Conservation (phyloP, 2,329 filamentous ascomycete species). For the Penicillium sumatraense region DNA sequence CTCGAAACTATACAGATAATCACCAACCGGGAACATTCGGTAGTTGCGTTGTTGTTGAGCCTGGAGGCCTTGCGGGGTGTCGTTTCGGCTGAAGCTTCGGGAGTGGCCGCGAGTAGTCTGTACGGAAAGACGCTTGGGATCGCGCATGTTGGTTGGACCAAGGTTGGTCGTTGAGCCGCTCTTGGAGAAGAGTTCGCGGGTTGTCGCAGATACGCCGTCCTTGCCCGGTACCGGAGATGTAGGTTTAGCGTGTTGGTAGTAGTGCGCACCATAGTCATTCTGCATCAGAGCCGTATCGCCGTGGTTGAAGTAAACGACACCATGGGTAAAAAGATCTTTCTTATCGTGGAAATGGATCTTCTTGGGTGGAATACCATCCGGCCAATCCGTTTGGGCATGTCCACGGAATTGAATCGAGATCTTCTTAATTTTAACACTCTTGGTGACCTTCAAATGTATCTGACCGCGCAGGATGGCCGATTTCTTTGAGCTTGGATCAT, state of each 20-base stretch:
- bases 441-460: conserved; percentile 79
- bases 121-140: conserved; percentile 72
- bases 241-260: conserved; percentile 58
- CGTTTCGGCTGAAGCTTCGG: conserved; percentile 82
- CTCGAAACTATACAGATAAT: conserved; percentile 79
- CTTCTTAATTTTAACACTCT: conserved; percentile 90
- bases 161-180: conserved; percentile 46
- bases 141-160: conserved; percentile 48
- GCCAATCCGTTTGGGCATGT: conserved; percentile 89
- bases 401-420: conserved; percentile 86
- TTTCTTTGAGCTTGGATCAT: conserved; percentile 61
- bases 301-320: conserved; percentile 89
- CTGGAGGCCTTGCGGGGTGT: conserved; percentile 60
- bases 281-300: conserved; percentile 54
- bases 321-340: conserved; percentile 81
- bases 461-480: conserved; percentile 86
- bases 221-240: conserved; percentile 33
- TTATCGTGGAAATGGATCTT: conserved; percentile 85
- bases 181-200: conserved; percentile 46
- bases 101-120: conserved; percentile 81
- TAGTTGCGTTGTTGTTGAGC: conserved; percentile 77
- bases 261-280: conserved; percentile 65
- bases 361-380: conserved; percentile 84
- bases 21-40: conserved; percentile 78
- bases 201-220: conserved; percentile 36